Evolutionary conservation across 2,329 filamentous ascomycete genomes (phyloP).

Genomic region (Apiospora saccharicola): DNA sequence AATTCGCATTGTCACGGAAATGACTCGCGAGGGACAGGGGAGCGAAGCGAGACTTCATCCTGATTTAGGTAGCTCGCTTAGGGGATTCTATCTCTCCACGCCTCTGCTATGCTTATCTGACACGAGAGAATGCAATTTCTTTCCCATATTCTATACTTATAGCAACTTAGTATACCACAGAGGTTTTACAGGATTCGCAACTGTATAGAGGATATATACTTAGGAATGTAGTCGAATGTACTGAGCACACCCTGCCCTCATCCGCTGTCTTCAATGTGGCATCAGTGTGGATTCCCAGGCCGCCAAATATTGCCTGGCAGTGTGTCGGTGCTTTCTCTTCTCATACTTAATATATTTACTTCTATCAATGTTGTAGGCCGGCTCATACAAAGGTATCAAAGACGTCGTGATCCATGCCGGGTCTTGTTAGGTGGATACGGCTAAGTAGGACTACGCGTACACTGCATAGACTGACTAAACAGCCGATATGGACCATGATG

Average conservation of each 20-base stretch:
- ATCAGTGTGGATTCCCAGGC: background rate
- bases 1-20: background rate
- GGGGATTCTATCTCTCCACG: background rate
- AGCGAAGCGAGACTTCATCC: background rate
- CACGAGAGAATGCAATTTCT: background rate
- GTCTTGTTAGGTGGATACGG: background rate
- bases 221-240: background rate
- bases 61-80: background rate
- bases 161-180: too few species aligned
- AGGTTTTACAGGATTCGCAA: too few species aligned
- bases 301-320: too few species aligned
- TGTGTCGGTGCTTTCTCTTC: background rate
- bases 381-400: background rate
- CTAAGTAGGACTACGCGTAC: constrained; percentile 8
- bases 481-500: background rate
- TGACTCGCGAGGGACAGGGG: background rate
- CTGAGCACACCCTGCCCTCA: background rate
- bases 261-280: background rate
- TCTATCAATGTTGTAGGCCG: background rate
- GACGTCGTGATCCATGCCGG: background rate
- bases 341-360: background rate
- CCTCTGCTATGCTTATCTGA: background rate
- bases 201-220: too few species aligned
- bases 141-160: background rate
- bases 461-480: background rate